Conservation (phyloP, 1,284 basidiomycete species). For the Farysia itapuensis region DNA sequence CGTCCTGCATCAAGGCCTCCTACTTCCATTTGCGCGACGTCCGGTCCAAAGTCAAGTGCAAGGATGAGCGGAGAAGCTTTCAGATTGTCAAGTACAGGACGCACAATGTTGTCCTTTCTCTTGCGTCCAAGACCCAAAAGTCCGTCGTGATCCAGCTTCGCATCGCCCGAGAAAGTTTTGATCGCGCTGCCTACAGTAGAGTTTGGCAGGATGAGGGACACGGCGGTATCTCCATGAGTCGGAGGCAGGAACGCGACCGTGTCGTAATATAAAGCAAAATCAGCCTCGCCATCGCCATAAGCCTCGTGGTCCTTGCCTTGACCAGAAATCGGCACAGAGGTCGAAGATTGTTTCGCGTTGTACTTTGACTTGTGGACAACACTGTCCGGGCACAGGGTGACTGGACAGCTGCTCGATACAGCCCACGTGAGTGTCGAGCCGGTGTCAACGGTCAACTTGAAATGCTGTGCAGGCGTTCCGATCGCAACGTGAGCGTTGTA, state of each 20-base stretch:
- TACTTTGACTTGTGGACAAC: conserved; percentile 6
- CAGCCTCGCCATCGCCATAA: conserved; percentile 32
- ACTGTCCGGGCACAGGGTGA: conserved; percentile 13
- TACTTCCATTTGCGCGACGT: conserved; percentile 11
- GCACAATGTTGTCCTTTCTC: neutral
- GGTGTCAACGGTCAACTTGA: conserved; percentile 28
- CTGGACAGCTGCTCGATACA: conserved; percentile 6
- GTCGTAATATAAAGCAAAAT: conserved; percentile 12
- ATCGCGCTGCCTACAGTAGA: conserved; percentile 16
- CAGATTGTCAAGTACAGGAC: conserved; percentile 3
- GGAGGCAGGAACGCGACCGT: no score
- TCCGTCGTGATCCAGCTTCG: conserved; percentile 21
- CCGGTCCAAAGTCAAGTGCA: conserved; percentile 8
- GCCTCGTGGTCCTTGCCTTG: conserved; percentile 12
- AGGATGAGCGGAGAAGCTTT: conserved; percentile 1
- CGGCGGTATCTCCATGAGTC: no score
- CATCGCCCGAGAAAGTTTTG: conserved; percentile 21
- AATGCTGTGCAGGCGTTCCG: conserved; percentile 11
- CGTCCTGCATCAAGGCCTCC: conserved; percentile 17
- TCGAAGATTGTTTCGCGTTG: conserved; percentile 6
- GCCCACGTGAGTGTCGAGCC: conserved; percentile 31
- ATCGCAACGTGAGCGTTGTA: conserved; percentile 17
- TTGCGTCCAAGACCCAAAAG: conserved; percentile 15
- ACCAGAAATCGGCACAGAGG: conserved; percentile 1
- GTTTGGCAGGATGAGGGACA: conserved; percentile 1